These are phyloP conservation scores for Ilyonectria mors-panacis DNA, from an alignment of 2,329 filamentous ascomycete species.

Conservation along the genomic window DNA sequence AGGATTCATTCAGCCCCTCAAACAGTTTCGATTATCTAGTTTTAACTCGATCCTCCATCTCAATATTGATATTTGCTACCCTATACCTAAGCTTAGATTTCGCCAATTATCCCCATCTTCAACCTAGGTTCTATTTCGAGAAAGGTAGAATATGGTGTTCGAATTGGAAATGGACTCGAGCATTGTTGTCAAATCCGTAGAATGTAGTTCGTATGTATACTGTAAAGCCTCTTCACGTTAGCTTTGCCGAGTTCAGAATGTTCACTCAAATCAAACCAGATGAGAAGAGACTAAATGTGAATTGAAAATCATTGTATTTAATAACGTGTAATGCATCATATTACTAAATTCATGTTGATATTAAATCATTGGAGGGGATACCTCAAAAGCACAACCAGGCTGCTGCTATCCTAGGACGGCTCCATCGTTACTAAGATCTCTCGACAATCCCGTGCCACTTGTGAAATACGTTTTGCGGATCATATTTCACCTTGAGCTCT, in stretches of 20 bases:
- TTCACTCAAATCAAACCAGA: too few relatives aligned
- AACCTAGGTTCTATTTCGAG: too few relatives aligned
- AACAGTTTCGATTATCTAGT: background rate
- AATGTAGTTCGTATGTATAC: too few relatives aligned
- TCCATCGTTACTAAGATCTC: background rate
- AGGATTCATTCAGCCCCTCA: background rate
- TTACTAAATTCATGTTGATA: background rate
- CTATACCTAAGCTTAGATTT: background rate
- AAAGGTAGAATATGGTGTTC: background rate
- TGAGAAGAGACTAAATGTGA: background rate
- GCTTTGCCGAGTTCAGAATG: too few relatives aligned
- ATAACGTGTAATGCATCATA: background rate
- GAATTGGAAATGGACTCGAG: background rate
- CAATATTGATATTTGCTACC: background rate
- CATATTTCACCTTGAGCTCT: constrained; percentile 53
- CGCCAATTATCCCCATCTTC: background rate
- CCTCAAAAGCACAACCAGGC: background rate
- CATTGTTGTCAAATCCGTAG: too few relatives aligned
- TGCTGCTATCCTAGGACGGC: background rate
- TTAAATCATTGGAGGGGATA: background rate
- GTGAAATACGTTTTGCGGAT: constrained; percentile 53
- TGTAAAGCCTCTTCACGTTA: too few relatives aligned
- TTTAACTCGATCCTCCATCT: background rate
- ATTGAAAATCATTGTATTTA: background rate
- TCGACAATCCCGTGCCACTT: constrained; percentile 48